Conservation (phyloP, 140 eudicot species). For the Oenanthe javanica region DNA sequence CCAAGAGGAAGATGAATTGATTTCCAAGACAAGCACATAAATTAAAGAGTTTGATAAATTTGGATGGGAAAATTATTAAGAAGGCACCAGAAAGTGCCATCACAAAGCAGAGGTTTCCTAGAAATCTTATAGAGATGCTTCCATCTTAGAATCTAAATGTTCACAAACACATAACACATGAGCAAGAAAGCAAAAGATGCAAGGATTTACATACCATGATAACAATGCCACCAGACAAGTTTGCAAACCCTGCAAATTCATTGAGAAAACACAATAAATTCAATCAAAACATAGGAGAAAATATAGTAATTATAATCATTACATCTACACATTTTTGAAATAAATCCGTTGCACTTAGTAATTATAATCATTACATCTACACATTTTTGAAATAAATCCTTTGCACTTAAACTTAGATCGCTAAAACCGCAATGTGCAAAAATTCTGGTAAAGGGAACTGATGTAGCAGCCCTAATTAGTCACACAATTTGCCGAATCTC, state of each 20-base stretch:
- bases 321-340: background rate
- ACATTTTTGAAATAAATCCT: background rate
- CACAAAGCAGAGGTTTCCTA: background rate
- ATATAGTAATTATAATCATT: background rate
- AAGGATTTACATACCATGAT: conserved; percentile 58
- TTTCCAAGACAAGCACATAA: background rate
- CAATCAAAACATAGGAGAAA: background rate
- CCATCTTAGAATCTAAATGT: background rate
- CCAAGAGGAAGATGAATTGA: background rate
- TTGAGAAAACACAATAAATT: conserved; percentile 15
- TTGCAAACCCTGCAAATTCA: conserved; percentile 76
- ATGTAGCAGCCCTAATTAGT: background rate
- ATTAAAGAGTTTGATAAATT: background rate
- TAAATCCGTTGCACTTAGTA: background rate
- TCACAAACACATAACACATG: conserved; percentile 1
- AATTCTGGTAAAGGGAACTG: background rate
- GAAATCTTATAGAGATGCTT: background rate
- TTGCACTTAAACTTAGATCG: background rate
- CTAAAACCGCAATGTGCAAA: background rate
- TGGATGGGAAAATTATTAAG: background rate
- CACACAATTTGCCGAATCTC: background rate
- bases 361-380: background rate
- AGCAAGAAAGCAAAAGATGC: background rate
- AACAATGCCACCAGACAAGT: conserved; percentile 87
- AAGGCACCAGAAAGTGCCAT: background rate